Conservation (phyloP, 1,139 yeast genomes). For the Debaryomyces coudertii region DNA sequence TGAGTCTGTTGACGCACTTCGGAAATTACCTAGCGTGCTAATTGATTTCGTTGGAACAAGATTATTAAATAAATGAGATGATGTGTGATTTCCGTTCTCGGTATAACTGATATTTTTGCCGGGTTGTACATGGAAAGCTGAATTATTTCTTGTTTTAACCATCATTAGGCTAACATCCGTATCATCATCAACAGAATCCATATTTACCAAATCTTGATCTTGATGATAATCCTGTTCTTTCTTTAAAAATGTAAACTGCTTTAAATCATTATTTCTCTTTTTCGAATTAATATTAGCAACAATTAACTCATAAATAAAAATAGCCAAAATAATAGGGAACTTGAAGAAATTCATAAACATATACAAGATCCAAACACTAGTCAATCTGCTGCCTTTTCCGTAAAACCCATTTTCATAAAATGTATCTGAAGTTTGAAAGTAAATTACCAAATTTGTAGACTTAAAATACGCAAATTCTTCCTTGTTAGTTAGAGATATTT, state of each 20-base stretch:
- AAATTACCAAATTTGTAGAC: conserved; percentile 42
- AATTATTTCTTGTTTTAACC: conserved; percentile 27
- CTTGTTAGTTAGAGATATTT: conserved; percentile 39
- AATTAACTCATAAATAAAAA: conserved; percentile 37
- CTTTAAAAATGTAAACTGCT: conserved; percentile 40
- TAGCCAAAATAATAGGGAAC: conserved; percentile 37
- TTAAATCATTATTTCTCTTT: conserved; percentile 24
- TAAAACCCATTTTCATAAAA: conserved; percentile 14
- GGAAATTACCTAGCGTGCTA: conserved; percentile 33
- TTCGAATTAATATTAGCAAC: conserved; percentile 23
- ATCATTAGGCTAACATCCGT: conserved; percentile 28
- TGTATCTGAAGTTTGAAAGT: conserved; percentile 28
- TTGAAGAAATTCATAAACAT: conserved; percentile 29
- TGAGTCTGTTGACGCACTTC: conserved; percentile 42
- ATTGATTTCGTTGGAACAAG: conserved; percentile 27
- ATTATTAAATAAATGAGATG: conserved; percentile 10
- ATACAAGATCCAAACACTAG: conserved; percentile 9
- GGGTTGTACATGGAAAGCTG: conserved; percentile 14
- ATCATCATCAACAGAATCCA: conserved; percentile 24
- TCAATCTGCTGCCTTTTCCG: conserved; percentile 9
- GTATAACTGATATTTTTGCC: conserved; percentile 11
- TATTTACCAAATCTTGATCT: conserved; percentile 31
- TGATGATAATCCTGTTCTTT: conserved; percentile 33
- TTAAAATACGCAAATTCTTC: conserved; percentile 49
- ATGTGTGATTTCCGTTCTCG: conserved; percentile 8